Percentiles rank a stretch among this genome's conserved stretches.
Conservation (phyloP, 2,329 filamentous ascomycete species). For the Aspergillus neotritici region DNA sequence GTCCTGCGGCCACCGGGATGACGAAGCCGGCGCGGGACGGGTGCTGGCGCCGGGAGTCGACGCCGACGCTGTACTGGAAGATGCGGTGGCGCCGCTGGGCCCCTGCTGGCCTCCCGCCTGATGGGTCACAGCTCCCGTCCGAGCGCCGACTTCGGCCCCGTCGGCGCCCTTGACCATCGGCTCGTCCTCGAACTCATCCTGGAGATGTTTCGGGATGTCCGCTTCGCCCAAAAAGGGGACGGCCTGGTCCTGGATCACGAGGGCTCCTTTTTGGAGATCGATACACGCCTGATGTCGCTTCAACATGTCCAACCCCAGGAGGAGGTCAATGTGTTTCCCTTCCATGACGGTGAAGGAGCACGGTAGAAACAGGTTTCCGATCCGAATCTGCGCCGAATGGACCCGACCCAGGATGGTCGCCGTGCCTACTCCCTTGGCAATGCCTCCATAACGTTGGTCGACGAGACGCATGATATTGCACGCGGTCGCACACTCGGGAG, state of each 20-base stretch:
- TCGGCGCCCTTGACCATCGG: constrained; percentile 78
- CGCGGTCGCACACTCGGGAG: constrained; percentile 78
- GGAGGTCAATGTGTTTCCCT: constrained; percentile 88
- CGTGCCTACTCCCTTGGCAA: constrained; percentile 89
- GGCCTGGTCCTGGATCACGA: constrained; percentile 82
- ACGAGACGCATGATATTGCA: constrained; percentile 97
- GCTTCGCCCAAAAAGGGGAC: constrained; percentile 87
- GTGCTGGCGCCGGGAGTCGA: constrained; percentile 22
- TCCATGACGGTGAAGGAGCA: constrained; percentile 99
- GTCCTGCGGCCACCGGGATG: constrained; percentile 50
- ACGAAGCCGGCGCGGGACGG: constrained; percentile 21
- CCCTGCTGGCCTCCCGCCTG: constrained; percentile 22
- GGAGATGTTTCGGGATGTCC: constrained; percentile 79
- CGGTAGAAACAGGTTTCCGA: constrained; percentile 77
- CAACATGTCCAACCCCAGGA: constrained; percentile 93
- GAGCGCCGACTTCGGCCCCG: constrained; percentile 80
- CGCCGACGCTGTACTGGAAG: constrained; percentile 14
- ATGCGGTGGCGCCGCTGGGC: constrained; percentile 12
- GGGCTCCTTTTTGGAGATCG: constrained; percentile 75
- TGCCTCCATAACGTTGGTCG: constrained; percentile 83
- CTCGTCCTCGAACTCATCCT: constrained; percentile 69
- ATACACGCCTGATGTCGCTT: constrained; percentile 92
- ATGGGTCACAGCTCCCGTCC: constrained; percentile 61
- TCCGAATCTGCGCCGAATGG: constrained; percentile 90
- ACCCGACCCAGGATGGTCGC: constrained; percentile 92